Evolutionary conservation across 2,329 filamentous ascomycete species (phyloP), one percentile per base, ranked within the genome.

Genomic region (Esteya vermicola): DNA sequence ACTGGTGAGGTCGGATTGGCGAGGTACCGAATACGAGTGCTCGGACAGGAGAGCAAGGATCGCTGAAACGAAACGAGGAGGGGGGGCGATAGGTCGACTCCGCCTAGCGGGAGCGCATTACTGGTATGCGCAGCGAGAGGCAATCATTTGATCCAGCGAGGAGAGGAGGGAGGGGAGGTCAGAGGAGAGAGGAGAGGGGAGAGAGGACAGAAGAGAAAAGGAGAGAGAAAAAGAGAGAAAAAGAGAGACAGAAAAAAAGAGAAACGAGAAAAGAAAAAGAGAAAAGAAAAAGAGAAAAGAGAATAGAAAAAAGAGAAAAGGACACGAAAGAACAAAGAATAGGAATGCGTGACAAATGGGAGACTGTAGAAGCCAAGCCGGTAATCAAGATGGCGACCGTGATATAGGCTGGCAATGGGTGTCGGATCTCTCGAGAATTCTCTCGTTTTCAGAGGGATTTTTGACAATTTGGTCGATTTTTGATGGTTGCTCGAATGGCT

Each of bases 31-130:
- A n/a, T n/a, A n/a, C n/a, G n/a, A n/a, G n/a, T n/a, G n/a, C n/a
- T n/a, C n/a, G n/a, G n/a, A n/a, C n/a, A n/a, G n/a, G n/a, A n/a
- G n/a, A n/a, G n/a, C n/a, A n/a, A n/a, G 2, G 2, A n/a, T 37
- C 23, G 36, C 16, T 36, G 35, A 21, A 18, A 26, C n/a, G 21
- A 20, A 23, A 33, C 9, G 13, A 19, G 3, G 36, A 13, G 5
- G 27, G 25, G 19, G 4, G 14, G 25, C 10, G 14, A 21, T 21
- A 25, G 37, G 22, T 39, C 30, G 37, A 39, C 16, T 18, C 26
- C 30, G 37, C 28, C 9, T 14, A n/a, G 37, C 37, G 37, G 30
- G 10, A 16, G 37, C 21, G 22, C 37, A 39, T 26, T 39, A 39
- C 21, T 39, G 21, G 27, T 13, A 22, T 14, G 28, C 28, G n/a